A percentile compares a stretch with the other conserved stretches of the same genome.
Conservation (phyloP, 805 yeast species). For the Saturnispora mendoncae region DNA sequence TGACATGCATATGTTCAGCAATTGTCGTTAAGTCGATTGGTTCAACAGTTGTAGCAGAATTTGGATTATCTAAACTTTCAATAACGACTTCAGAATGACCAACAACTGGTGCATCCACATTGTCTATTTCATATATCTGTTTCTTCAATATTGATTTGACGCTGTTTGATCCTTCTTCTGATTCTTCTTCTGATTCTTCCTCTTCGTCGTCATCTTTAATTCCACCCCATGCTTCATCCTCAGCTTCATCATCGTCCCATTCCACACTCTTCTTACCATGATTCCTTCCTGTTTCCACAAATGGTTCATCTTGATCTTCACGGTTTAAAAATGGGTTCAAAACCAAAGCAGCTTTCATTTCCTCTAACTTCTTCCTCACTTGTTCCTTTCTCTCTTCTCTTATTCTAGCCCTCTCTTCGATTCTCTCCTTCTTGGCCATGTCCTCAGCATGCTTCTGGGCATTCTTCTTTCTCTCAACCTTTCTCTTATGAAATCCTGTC, state of each 20-base stretch:
- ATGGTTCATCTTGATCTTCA: constrained; percentile 23
- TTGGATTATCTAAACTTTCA: constrained; percentile 45
- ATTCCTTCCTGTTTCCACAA: no score
- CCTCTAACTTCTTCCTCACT: constrained; percentile 53
- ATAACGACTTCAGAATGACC: constrained; percentile 45
- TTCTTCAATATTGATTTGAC: constrained; percentile 38
- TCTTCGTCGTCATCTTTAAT: constrained; percentile 24
- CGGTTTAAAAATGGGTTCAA: constrained; percentile 14
- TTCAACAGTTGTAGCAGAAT: constrained; percentile 15
- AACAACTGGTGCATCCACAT: constrained; percentile 32
- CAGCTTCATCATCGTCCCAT: constrained; percentile 15
- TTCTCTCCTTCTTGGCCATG: constrained; percentile 59
- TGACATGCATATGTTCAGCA: constrained; percentile 64
- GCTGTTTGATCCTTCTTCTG: constrained; percentile 12
- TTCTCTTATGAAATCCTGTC: constrained; percentile 94
- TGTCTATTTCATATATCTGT: constrained; percentile 33
- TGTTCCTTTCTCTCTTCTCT: constrained; percentile 65
- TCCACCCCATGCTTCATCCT: constrained; percentile 34
- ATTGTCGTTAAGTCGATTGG: constrained; percentile 28
- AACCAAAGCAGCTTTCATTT: constrained; percentile 34
- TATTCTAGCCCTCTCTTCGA: constrained; percentile 66
- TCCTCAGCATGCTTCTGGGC: constrained; percentile 73
- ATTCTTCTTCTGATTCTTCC: constrained; percentile 15
- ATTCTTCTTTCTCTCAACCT: constrained; percentile 76
- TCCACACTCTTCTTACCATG: constrained; percentile 15